Percentiles rank a stretch among this genome's conserved stretches.
Evolutionary conservation across 192 early-diverging fungal genomes (phyloP).

Genomic region (Coemansia sp.): DNA sequence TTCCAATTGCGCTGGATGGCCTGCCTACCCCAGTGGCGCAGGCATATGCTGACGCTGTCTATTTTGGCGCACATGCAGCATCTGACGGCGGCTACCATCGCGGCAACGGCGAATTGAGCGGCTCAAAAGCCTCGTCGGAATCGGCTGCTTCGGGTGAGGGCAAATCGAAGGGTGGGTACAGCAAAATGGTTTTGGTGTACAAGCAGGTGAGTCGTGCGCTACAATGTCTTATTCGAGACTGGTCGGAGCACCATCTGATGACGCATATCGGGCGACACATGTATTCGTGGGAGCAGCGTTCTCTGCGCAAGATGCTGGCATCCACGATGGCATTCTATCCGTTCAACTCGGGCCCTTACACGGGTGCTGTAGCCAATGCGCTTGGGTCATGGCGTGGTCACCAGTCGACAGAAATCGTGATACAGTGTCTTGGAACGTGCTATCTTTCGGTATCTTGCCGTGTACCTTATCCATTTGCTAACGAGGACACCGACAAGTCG

Average conservation of each 20-base stretch:
- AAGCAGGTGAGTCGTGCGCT: slow-evolving; percentile 39
- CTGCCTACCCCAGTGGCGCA: slow-evolving; percentile 31
- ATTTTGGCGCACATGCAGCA: slow-evolving; percentile 38
- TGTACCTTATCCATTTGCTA: slow-evolving; percentile 38
- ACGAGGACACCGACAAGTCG: slow-evolving; percentile 21
- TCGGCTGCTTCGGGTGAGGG: not conserved
- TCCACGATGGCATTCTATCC: slow-evolving; percentile 43
- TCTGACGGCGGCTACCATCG: slow-evolving; percentile 47
- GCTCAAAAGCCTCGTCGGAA: not conserved
- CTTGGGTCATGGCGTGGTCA: slow-evolving; percentile 34
- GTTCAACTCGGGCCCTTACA: slow-evolving; percentile 38
- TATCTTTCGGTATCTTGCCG: slow-evolving; percentile 48
- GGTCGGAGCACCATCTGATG: slow-evolving; percentile 52
- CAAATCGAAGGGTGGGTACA: slow-evolving; percentile 23
- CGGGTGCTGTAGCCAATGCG: slow-evolving; percentile 27
- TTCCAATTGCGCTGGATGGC: slow-evolving; percentile 39
- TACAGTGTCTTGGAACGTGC: slow-evolving; percentile 36
- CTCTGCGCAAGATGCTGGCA: slow-evolving; percentile 35
- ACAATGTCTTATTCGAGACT: slow-evolving; percentile 47
- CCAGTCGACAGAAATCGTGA: slow-evolving; percentile 39
- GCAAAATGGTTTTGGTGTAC: slow-evolving; percentile 45
- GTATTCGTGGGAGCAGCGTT: slow-evolving; percentile 39
- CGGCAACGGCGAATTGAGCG: not conserved
- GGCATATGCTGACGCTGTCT: slow-evolving; percentile 42
- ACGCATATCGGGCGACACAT: slow-evolving; percentile 46